These are phyloP conservation scores for Ophiostoma himal-ulmi DNA, from an alignment of 2,329 filamentous ascomycete species.

Conservation along the genomic window DNA sequence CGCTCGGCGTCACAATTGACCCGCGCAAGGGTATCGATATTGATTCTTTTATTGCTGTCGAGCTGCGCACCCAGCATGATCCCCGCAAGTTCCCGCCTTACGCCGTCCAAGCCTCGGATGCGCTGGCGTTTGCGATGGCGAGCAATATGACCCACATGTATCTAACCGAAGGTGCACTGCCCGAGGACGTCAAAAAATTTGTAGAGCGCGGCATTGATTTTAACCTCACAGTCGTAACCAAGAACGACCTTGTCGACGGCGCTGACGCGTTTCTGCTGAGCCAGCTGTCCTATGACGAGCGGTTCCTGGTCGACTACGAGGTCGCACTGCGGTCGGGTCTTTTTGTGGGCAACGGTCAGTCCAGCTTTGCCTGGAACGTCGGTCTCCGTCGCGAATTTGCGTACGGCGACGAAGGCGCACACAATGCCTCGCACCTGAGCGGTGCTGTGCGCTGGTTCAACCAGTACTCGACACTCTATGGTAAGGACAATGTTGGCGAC, in stretches of 20 bases:
- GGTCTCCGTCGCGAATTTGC: slow-evolving; percentile 37
- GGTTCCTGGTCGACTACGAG: slow-evolving; percentile 47
- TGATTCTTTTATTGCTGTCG: slow-evolving; percentile 33
- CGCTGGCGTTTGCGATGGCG: slow-evolving; percentile 31
- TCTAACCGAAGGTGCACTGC: slow-evolving; percentile 39
- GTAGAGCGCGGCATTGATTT: slow-evolving; percentile 34
- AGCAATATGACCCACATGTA: slow-evolving; percentile 36
- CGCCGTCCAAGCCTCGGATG: slow-evolving; percentile 32
- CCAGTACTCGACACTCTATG: slow-evolving; percentile 33
- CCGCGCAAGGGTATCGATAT: slow-evolving; percentile 28
- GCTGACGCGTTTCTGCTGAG: slow-evolving; percentile 34
- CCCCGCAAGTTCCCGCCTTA: slow-evolving; percentile 30
- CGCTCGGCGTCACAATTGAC: slow-evolving; percentile 29
- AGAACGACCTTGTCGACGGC: slow-evolving; percentile 39
- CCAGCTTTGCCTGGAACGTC: slow-evolving; percentile 44
- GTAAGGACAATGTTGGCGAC: slow-evolving; percentile 25
- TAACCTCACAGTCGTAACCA: slow-evolving; percentile 38
- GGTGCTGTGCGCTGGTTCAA: slow-evolving; percentile 33
- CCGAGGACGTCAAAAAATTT: slow-evolving; percentile 36
- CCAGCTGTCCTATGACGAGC: slow-evolving; percentile 43
- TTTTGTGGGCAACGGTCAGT: slow-evolving; percentile 42
- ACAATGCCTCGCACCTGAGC: slow-evolving; percentile 20
- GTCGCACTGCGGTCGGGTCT: slow-evolving; percentile 41
- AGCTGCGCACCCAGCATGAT: slow-evolving; percentile 36
- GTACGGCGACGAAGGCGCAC: slow-evolving; percentile 25